Percentiles rank a stretch among this genome's conserved stretches.
Conservation (phyloP, 2,329 filamentous ascomycete genomes). For the Nigrospora sphaerica region DNA sequence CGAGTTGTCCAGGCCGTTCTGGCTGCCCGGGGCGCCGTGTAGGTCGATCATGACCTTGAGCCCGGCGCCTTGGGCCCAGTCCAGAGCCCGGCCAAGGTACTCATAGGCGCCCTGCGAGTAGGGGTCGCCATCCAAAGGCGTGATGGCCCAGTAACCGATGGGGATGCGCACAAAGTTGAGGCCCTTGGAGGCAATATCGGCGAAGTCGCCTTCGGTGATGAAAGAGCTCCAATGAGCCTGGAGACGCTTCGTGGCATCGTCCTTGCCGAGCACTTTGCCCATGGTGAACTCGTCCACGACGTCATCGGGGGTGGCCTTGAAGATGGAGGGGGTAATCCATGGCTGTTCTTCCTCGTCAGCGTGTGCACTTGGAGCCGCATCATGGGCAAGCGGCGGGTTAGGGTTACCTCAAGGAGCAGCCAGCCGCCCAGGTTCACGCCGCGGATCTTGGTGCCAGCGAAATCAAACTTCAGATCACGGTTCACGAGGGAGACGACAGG, state of each 20-base stretch:
- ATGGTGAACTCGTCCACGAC: conserved; percentile 45
- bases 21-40: conserved; percentile 47
- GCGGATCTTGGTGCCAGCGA: conserved; percentile 8
- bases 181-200: conserved; percentile 46
- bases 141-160: conserved; percentile 53
- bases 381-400: neutral
- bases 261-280: conserved; percentile 35
- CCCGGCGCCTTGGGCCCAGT: conserved; percentile 41
- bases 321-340: conserved; percentile 69
- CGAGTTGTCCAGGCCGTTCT: conserved; percentile 58
- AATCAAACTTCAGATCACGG: conserved; percentile 5
- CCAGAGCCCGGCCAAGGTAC: conserved; percentile 49
- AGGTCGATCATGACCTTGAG: conserved; percentile 46
- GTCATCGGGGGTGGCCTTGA: conserved; percentile 35
- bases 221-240: conserved; percentile 43
- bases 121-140: conserved; percentile 37
- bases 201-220: conserved; percentile 43
- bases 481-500: conserved; percentile 1
- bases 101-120: conserved; percentile 31
- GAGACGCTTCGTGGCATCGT: conserved; percentile 33
- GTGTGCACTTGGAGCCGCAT: no score
- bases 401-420: conserved; percentile 9
- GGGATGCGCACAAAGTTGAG: conserved; percentile 55
- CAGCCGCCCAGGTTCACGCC: conserved; percentile 15
- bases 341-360: conserved; percentile 39